phyloP scores from a whole-genome alignment of 2,329 filamentous ascomycete genomes.

The Davidsoniella neocaledoniae region DNA sequence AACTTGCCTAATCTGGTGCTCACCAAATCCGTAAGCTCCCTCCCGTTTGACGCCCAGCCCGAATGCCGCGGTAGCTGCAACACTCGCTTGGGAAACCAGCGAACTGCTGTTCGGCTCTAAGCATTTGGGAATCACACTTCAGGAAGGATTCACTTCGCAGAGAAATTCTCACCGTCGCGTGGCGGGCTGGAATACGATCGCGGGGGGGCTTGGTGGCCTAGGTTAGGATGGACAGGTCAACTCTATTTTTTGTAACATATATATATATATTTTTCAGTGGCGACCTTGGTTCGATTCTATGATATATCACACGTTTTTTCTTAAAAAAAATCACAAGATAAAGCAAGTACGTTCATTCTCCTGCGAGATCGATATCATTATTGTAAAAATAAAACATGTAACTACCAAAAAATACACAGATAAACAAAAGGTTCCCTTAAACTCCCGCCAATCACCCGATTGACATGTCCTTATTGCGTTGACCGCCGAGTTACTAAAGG shows the following conservation, averaged over 20 bases:
- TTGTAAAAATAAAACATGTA: slow-evolving; percentile 5
- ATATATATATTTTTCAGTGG: slow-evolving; percentile 15
- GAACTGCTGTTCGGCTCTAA: slow-evolving; percentile 44
- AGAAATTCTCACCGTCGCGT: slow-evolving; percentile 53
- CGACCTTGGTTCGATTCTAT: not conserved
- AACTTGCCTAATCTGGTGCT: slow-evolving; percentile 30
- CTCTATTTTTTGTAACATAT: slow-evolving; percentile 22
- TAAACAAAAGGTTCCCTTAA: too few species aligned
- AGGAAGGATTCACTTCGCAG: slow-evolving; percentile 60
- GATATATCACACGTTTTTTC: too few species aligned
- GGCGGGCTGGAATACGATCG: slow-evolving; percentile 53
- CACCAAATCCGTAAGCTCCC: slow-evolving; percentile 40
- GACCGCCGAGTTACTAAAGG: not conserved
- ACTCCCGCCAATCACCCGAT: too few species aligned
- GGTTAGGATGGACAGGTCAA: slow-evolving; percentile 39
- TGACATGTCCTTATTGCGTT: too few species aligned
- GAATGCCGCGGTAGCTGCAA: slow-evolving; percentile 46
- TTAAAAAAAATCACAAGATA: too few species aligned
- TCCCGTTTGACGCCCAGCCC: slow-evolving; percentile 44
- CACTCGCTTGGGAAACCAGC: slow-evolving; percentile 52
- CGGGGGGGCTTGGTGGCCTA: slow-evolving; percentile 39
- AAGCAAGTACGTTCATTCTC: too few species aligned
- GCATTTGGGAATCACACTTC: slow-evolving; percentile 51
- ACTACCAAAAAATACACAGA: not conserved
- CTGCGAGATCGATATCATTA: not conserved